Evolutionary conservation across 192 early-diverging fungal species (phyloP), one percentile per base, ranked within the genome.

Genomic region (Backusella circina): DNA sequence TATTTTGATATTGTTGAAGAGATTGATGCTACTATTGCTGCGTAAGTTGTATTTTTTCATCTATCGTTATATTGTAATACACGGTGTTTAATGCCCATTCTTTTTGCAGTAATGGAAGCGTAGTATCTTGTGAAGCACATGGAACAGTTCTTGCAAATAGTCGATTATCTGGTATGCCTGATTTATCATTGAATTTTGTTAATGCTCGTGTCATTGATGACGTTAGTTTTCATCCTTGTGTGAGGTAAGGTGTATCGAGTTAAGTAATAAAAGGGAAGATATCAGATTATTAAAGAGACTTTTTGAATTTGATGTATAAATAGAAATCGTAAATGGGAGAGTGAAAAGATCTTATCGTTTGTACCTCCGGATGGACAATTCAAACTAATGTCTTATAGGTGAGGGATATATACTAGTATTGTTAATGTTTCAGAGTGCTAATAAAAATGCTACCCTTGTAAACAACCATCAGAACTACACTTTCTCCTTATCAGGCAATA

Each of bases 311-410:
- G 23, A 47, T 50, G 1, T 18, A 50, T 33, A n/a, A n/a, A n/a
- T n/a, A 75, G 81, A 76, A 86, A 90, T 72, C 84, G 86, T 50
- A 92, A 92, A 70, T 98, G 92, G 87, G 92, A 95, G 61, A 83
- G 84, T 33, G 94, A 97, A 54, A 86, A 90, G 26, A 77, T 90
- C 2, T 79, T 99, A 13, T 95, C 92, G 3, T 99, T 97, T 89
- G 88, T 99, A 7, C 97, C 97, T 9, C 97, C 97, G 8, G 96
- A 99, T 81, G 96, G 96, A 6, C 87, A 88, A 65, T 97, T 97
- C 80, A 93, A 90, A 74, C 86, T 99, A 12, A 90, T 95, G 89
- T 89, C 88, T n/a, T 96, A 95, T 72, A 78, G 86, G 86, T 89
- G 82, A 67, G 75, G 23, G 39, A 28, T 30, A 31, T 71, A 23